phyloP scores from a whole-genome alignment of 179 eudicot genomes.

The Heliamphora pulchella region DNA sequence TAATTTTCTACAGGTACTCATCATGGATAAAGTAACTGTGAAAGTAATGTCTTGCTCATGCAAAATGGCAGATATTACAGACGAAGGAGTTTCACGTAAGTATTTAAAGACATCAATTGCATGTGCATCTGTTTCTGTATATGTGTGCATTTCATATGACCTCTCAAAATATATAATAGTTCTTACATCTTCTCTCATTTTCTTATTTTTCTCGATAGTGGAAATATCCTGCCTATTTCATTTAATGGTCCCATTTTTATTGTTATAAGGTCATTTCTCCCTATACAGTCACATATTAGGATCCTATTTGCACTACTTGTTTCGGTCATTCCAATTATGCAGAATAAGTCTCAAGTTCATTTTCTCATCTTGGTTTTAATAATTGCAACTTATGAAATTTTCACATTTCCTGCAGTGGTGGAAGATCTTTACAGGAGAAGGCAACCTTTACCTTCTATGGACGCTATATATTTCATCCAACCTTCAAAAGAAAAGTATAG shows the following conservation, averaged over 20 bases:
- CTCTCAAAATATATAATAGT: neutral
- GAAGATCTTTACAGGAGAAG: constrained; percentile 94
- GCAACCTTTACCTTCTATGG: constrained; percentile 89
- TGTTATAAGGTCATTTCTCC: neutral
- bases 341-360: neutral
- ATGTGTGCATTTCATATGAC: neutral
- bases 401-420: constrained; percentile 61
- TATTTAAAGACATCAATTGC: neutral
- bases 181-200: neutral
- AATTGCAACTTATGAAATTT: constrained; percentile 16
- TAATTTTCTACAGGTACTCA: constrained; percentile 58
- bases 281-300: neutral
- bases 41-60: constrained; percentile 93
- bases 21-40: constrained; percentile 95
- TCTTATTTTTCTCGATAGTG: neutral
- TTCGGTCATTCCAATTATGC: neutral
- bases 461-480: constrained; percentile 89
- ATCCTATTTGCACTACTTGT: neutral
- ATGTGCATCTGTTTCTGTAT: neutral
- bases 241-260: neutral
- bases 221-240: neutral
- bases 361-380: neutral
- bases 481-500: constrained; percentile 91
- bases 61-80: constrained; percentile 98
- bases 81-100: constrained; percentile 92